A percentile compares a stretch with the other conserved stretches of the same genome.
Conservation (phyloP, 805 yeast species). For the Lachancea kluyveri region DNA sequence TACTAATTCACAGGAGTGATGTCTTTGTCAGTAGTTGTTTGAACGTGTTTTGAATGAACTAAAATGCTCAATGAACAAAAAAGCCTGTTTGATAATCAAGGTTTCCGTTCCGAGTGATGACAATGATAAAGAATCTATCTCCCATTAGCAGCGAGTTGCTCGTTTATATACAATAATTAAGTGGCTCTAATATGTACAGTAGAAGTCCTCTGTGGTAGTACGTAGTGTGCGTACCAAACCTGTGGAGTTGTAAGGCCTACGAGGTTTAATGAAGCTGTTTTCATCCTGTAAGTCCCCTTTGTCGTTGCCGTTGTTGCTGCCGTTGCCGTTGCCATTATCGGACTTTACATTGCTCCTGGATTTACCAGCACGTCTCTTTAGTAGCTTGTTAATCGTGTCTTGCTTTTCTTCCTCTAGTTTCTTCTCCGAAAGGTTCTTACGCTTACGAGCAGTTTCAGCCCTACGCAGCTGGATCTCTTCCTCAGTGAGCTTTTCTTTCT, state of each 20-base stretch:
- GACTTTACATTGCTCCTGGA: constrained; percentile 35
- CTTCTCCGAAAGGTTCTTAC: constrained; percentile 78
- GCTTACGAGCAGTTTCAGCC: constrained; percentile 81
- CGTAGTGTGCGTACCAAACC: constrained; percentile 25
- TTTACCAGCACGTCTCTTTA: constrained; percentile 78
- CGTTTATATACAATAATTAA: too few species aligned
- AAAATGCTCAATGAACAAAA: too few species aligned
- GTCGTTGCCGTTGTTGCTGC: constrained; percentile 16
- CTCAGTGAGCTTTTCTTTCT: constrained; percentile 61
- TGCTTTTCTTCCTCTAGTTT: constrained; percentile 86
- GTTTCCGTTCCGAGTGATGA: too few species aligned
- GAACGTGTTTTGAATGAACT: too few species aligned
- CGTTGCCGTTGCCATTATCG: too few species aligned
- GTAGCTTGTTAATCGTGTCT: constrained; percentile 80
- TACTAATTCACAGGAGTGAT: too few species aligned
- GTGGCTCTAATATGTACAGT: constrained; percentile 12
- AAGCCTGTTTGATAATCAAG: too few species aligned
- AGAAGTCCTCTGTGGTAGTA: constrained; percentile 13
- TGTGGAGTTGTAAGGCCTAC: constrained; percentile 24
- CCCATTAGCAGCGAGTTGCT: too few species aligned
- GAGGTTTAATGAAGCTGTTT: constrained; percentile 20
- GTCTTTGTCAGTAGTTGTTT: too few species aligned
- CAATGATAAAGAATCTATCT: too few species aligned
- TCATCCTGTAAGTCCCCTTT: constrained; percentile 13
- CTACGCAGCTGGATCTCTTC: constrained; percentile 78